Evolutionary conservation across 2,329 filamentous ascomycete species (phyloP).

Genomic region (Corinectria fuckeliana): DNA sequence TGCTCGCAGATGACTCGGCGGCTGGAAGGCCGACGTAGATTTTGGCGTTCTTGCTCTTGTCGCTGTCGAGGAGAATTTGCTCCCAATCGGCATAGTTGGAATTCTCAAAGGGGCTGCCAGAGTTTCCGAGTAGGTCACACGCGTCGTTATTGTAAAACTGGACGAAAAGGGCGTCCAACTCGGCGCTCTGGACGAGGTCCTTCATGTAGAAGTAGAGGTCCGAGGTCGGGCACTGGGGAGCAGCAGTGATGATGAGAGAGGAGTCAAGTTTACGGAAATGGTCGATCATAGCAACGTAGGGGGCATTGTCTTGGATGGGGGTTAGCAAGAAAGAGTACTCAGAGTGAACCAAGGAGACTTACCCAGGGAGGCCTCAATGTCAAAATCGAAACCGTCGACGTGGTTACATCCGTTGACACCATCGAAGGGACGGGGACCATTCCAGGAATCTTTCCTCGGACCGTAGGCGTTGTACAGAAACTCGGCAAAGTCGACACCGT

Average conservation of each 20-base stretch:
- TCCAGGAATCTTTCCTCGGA: constrained; percentile 41
- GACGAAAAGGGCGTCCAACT: constrained; percentile 53
- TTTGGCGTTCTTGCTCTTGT: constrained; percentile 49
- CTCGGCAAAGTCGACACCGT: constrained; percentile 46
- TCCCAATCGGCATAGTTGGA: constrained; percentile 56
- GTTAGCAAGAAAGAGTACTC: not conserved
- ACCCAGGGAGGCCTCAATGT: constrained; percentile 47
- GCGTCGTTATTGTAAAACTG: constrained; percentile 57
- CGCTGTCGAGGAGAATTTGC: constrained; percentile 40
- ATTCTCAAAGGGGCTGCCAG: constrained; percentile 36
- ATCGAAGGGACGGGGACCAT: constrained; percentile 50
- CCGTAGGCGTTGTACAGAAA: constrained; percentile 50
- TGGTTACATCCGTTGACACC: constrained; percentile 27
- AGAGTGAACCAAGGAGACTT: constrained; percentile 17
- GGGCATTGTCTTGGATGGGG: constrained; percentile 37
- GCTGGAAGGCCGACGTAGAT: constrained; percentile 54
- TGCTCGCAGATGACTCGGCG: constrained; percentile 33
- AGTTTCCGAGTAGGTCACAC: constrained; percentile 45
- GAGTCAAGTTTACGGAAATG: constrained; percentile 42
- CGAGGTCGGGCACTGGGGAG: constrained; percentile 52
- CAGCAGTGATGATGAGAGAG: constrained; percentile 49
- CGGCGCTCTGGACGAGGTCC: constrained; percentile 47
- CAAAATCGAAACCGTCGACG: constrained; percentile 53
- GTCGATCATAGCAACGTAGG: constrained; percentile 49
- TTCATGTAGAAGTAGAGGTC: constrained; percentile 41